phyloP scores from a whole-genome alignment of 768 basidiomycete genomes.

The Lactarius sp. region DNA sequence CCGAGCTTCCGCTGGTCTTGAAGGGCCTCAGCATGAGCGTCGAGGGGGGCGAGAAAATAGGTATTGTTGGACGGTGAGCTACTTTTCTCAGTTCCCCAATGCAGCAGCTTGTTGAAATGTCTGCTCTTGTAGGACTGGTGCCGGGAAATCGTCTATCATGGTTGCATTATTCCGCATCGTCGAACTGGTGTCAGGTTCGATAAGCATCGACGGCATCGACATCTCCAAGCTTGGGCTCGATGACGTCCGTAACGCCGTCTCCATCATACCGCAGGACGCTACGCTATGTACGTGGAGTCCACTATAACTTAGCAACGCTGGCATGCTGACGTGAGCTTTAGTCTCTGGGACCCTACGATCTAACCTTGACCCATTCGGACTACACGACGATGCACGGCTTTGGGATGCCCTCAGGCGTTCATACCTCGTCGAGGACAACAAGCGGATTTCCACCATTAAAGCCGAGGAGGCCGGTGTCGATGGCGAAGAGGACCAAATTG shows the following conservation, averaged over 20 bases:
- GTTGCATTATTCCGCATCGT: conserved; percentile 82
- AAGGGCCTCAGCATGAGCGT: conserved; percentile 73
- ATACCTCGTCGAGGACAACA: conserved; percentile 63
- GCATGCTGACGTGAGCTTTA: conserved; percentile 28
- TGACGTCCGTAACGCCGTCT: conserved; percentile 60
- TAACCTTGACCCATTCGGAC: conserved; percentile 87
- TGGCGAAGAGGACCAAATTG: conserved; percentile 38
- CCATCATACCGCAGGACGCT: conserved; percentile 84
- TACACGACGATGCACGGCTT: conserved; percentile 71
- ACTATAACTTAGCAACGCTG: conserved; percentile 37
- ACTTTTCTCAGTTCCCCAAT: conserved; percentile 17
- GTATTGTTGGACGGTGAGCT: conserved; percentile 67
- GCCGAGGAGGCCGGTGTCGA: conserved; percentile 33
- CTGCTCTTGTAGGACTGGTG: conserved; percentile 51
- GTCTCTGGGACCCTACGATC: conserved; percentile 78
- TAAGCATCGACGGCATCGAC: conserved; percentile 79
- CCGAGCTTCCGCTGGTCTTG: conserved; percentile 84
- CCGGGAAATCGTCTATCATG: conserved; percentile 89
- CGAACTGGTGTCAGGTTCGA: conserved; percentile 69
- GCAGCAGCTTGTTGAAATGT: conserved; percentile 4
- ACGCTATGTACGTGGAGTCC: conserved; percentile 37
- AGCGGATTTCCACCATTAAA: conserved; percentile 29
- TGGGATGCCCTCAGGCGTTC: conserved; percentile 88
- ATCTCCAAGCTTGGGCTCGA: conserved; percentile 74
- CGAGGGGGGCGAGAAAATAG: conserved; percentile 80